A percentile compares a stretch with the other conserved stretches of the same genome.
Evolutionary conservation across 257 asterid genomes (phyloP).

Genomic region (Rehmannia glutinosa): DNA sequence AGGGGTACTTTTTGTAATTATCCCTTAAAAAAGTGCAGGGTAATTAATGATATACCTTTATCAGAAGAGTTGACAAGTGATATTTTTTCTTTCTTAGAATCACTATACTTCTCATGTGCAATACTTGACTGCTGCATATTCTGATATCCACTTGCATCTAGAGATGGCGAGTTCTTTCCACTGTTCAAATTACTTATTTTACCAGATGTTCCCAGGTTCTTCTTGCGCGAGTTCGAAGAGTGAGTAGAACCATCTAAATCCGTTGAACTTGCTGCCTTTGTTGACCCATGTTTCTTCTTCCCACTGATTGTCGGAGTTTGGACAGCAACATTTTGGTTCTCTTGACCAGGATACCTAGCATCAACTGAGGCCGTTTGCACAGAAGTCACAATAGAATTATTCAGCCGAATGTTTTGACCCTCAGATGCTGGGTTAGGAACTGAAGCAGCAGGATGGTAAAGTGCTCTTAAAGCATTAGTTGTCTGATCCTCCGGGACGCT

Average conservation of each 20-base stretch:
- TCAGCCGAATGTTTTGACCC: slow-evolving; percentile 36
- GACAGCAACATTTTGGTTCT: slow-evolving; percentile 37
- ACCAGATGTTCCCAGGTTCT: slow-evolving; percentile 36
- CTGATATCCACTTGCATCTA: slow-evolving; percentile 48
- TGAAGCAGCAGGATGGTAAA: slow-evolving; percentile 62
- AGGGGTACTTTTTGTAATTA: too few relatives aligned
- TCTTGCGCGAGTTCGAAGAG: slow-evolving; percentile 45
- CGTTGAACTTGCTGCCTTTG: slow-evolving; percentile 35
- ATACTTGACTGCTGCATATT: slow-evolving; percentile 32
- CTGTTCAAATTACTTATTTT: slow-evolving; percentile 40
- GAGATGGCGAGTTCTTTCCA: slow-evolving; percentile 34
- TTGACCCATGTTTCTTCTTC: slow-evolving; percentile 62
- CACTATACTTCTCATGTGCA: slow-evolving; percentile 38
- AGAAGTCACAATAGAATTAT: slow-evolving; percentile 33
- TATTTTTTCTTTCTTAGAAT: slow-evolving; percentile 43
- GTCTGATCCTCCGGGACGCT: slow-evolving; percentile 78
- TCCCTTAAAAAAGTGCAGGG: slow-evolving; percentile 12
- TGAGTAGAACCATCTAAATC: slow-evolving; percentile 50
- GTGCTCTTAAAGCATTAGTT: slow-evolving; percentile 72
- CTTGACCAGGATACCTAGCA: slow-evolving; percentile 38
- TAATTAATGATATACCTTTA: slow-evolving; percentile 49
- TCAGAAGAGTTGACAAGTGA: slow-evolving; percentile 40
- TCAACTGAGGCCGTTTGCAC: slow-evolving; percentile 42
- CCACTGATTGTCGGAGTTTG: slow-evolving; percentile 34
- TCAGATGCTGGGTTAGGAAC: slow-evolving; percentile 42